A percentile compares a stretch with the other conserved stretches of the same genome.
These are phyloP conservation scores for Trichosporon faecale DNA, from an alignment of 1,284 basidiomycete species.

Conservation along the genomic window DNA sequence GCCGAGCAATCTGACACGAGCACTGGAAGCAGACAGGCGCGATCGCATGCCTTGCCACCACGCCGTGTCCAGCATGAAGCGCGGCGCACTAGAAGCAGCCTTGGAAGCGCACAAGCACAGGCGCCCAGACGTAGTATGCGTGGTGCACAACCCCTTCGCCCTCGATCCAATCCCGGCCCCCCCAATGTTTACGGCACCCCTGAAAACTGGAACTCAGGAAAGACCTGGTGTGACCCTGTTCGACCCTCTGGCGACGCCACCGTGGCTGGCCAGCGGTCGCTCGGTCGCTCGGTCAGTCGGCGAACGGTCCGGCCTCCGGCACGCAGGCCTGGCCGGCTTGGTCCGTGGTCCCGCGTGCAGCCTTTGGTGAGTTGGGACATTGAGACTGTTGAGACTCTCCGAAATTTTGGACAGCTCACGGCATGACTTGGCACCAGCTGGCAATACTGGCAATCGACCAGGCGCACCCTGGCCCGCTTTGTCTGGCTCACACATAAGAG, in stretches of 20 bases:
- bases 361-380: neutral
- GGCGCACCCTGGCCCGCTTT: neutral
- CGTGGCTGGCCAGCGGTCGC: neutral
- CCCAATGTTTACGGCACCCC: constrained; percentile 3
- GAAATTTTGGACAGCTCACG: neutral
- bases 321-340: neutral
- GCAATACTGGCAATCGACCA: neutral
- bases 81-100: neutral
- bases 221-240: neutral
- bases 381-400: neutral
- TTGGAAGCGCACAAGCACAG: neutral
- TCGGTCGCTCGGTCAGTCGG: neutral
- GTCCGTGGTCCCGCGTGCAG: neutral
- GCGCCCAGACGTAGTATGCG: neutral
- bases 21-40: neutral
- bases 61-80: too few relatives aligned
- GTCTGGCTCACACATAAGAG: neutral
- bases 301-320: neutral
- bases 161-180: neutral
- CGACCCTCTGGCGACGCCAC: neutral
- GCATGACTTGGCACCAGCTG: neutral
- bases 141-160: neutral
- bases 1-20: neutral
- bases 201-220: constrained; percentile 11
- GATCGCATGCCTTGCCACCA: neutral